These are phyloP conservation scores for Saraca asoca DNA, from an alignment of 331 rosid genomes.

Conservation along the genomic window DNA sequence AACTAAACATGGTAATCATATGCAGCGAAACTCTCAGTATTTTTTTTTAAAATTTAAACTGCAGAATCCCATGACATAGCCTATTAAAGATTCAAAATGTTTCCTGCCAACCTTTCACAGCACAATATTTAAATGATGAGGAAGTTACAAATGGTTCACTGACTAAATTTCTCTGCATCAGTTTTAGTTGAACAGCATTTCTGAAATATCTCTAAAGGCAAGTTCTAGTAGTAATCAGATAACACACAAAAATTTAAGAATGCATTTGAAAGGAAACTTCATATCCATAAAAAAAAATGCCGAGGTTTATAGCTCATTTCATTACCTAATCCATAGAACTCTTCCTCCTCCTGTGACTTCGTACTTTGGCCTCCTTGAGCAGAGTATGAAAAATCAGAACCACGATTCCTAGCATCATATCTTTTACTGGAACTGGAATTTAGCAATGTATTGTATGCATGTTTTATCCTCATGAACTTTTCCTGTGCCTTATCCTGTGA, in stretches of 20 bases:
- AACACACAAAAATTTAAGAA: slow-evolving; percentile 11
- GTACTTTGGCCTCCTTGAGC: slow-evolving; percentile 55
- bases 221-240: slow-evolving; percentile 3
- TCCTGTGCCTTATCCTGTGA: slow-evolving; percentile 82
- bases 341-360: slow-evolving; percentile 63
- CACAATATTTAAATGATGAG: neutral
- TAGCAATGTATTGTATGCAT: slow-evolving; percentile 83
- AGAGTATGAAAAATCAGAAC: slow-evolving; percentile 56
- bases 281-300: slow-evolving; percentile 25
- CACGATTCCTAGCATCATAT: slow-evolving; percentile 57
- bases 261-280: slow-evolving; percentile 17
- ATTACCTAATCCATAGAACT: slow-evolving; percentile 89
- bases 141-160: neutral
- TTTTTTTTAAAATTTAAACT: neutral
- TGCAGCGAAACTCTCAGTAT: slow-evolving; percentile 3
- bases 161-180: neutral
- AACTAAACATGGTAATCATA: neutral
- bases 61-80: slow-evolving; percentile 10
- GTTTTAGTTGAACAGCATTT: neutral
- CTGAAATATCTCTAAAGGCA: neutral
- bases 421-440: slow-evolving; percentile 73
- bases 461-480: slow-evolving; percentile 89
- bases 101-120: slow-evolving; percentile 15
- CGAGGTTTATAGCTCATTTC: slow-evolving; percentile 30
- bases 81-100: slow-evolving; percentile 9